Evolutionary conservation across 1,284 basidiomycete genomes (phyloP).

Genomic region (Acaromyces ingoldii): DNA sequence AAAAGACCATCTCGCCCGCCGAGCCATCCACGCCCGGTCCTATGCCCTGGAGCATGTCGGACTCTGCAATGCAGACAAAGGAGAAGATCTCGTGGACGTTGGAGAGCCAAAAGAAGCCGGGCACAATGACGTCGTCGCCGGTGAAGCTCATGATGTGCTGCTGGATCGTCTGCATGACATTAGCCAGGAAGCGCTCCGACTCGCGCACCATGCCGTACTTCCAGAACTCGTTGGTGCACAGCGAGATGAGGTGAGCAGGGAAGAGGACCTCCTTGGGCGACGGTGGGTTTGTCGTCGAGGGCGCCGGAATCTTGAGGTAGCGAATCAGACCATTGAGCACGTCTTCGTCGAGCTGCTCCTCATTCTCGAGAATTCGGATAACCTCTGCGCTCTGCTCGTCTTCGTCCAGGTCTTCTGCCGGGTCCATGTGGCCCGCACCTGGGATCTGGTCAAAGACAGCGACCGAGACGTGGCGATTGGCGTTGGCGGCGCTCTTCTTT

Average conservation of each 20-base stretch:
- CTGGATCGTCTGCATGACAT: slow-evolving; percentile 98
- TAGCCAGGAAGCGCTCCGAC: slow-evolving; percentile 95
- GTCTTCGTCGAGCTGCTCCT: slow-evolving; percentile 87
- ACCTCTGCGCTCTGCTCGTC: slow-evolving; percentile 81
- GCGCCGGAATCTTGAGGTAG: slow-evolving; percentile 85
- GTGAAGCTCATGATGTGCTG: slow-evolving; percentile 90
- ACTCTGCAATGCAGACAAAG: slow-evolving; percentile 96
- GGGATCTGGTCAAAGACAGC: slow-evolving; percentile 52
- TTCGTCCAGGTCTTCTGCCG: slow-evolving; percentile 49
- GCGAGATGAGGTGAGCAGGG: slow-evolving; percentile 96
- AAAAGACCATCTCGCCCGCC: slow-evolving; percentile 90
- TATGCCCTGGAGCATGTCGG: slow-evolving; percentile 95
- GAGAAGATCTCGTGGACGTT: slow-evolving; percentile 99
- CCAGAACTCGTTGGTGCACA: slow-evolving; percentile 99
- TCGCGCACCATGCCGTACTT: slow-evolving; percentile 95
- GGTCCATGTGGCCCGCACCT: slow-evolving; percentile 26
- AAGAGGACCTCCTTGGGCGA: slow-evolving; percentile 96
- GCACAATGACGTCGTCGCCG: slow-evolving; percentile 89
- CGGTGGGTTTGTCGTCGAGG: slow-evolving; percentile 83
- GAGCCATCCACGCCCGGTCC: slow-evolving; percentile 84
- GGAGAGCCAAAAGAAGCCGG: slow-evolving; percentile 97
- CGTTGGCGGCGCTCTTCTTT: slow-evolving; percentile 65
- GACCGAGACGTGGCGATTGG: slow-evolving; percentile 83
- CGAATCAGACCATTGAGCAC: slow-evolving; percentile 84
- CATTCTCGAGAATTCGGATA: slow-evolving; percentile 85